Conservation (phyloP, 768 basidiomycete species). For the Chalciporus pseudorubinellus region DNA sequence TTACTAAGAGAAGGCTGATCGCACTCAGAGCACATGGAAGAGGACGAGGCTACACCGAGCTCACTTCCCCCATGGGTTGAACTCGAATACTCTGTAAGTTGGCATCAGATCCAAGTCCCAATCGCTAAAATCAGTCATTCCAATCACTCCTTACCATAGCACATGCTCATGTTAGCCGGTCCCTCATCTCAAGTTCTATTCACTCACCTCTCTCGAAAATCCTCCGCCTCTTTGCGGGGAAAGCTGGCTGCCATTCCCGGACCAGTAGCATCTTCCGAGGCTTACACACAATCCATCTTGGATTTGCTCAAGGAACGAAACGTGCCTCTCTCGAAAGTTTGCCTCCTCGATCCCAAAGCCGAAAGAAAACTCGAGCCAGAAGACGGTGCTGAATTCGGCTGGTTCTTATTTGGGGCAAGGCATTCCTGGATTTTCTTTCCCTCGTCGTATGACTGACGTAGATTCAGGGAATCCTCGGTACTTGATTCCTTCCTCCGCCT, state of each 20-base stretch:
- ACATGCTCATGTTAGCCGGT: slow-evolving; percentile 82
- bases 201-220: slow-evolving; percentile 79
- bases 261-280: slow-evolving; percentile 19
- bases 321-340: slow-evolving; percentile 60
- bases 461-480: slow-evolving; percentile 62
- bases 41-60: slow-evolving; percentile 73
- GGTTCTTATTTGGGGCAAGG: slow-evolving; percentile 88
- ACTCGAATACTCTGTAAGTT: slow-evolving; percentile 79
- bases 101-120: neutral
- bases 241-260: slow-evolving; percentile 14
- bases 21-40: slow-evolving; percentile 85
- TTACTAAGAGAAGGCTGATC: neutral
- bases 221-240: slow-evolving; percentile 50
- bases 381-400: slow-evolving; percentile 79
- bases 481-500: neutral
- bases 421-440: neutral
- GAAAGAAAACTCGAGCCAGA: slow-evolving; percentile 62
- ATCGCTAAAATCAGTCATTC: neutral
- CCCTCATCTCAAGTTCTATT: slow-evolving; percentile 66
- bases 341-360: slow-evolving; percentile 93
- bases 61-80: slow-evolving; percentile 87
- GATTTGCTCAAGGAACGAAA: slow-evolving; percentile 15
- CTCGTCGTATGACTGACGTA: neutral
- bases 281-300: slow-evolving; percentile 23
- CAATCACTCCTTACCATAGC: slow-evolving; percentile 41